phyloP scores from a whole-genome alignment of 2,329 filamentous ascomycete genomes.

The Chaetomiaceae sp. region DNA sequence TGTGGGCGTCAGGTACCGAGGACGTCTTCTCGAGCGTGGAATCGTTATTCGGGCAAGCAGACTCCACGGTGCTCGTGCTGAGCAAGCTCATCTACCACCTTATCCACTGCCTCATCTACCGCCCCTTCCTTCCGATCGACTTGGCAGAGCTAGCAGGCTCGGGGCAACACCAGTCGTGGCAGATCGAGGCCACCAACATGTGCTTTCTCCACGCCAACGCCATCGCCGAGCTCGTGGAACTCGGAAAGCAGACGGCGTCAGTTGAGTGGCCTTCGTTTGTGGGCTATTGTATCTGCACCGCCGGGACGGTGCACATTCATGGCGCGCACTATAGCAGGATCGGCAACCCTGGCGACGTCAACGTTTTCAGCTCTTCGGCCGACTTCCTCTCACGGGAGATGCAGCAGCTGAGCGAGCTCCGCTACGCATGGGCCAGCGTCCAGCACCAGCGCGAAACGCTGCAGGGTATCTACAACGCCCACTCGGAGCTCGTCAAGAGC shows the following conservation, averaged over 20 bases:
- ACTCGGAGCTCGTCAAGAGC: slow-evolving; percentile 71
- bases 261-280: slow-evolving; percentile 85
- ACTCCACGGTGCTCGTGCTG: slow-evolving; percentile 71
- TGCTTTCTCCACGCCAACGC: slow-evolving; percentile 84
- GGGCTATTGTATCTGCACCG: slow-evolving; percentile 79
- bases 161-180: slow-evolving; percentile 85
- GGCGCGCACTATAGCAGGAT: slow-evolving; percentile 68
- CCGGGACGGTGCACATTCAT: slow-evolving; percentile 82
- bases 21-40: slow-evolving; percentile 73
- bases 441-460: slow-evolving; percentile 76
- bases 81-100: slow-evolving; percentile 85
- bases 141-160: slow-evolving; percentile 71
- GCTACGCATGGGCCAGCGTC: slow-evolving; percentile 69
- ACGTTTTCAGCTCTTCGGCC: slow-evolving; percentile 55
- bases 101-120: slow-evolving; percentile 79
- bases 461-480: slow-evolving; percentile 70
- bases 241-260: slow-evolving; percentile 65
- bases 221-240: slow-evolving; percentile 74
- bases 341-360: slow-evolving; percentile 43
- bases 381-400: slow-evolving; percentile 73
- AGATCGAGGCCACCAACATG: slow-evolving; percentile 83
- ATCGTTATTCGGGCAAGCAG: slow-evolving; percentile 66
- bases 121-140: slow-evolving; percentile 80
- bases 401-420: slow-evolving; percentile 69
- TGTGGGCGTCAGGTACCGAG: slow-evolving; percentile 77